phyloP scores from a whole-genome alignment of 768 basidiomycete species.

The Dendrothele bispora region DNA sequence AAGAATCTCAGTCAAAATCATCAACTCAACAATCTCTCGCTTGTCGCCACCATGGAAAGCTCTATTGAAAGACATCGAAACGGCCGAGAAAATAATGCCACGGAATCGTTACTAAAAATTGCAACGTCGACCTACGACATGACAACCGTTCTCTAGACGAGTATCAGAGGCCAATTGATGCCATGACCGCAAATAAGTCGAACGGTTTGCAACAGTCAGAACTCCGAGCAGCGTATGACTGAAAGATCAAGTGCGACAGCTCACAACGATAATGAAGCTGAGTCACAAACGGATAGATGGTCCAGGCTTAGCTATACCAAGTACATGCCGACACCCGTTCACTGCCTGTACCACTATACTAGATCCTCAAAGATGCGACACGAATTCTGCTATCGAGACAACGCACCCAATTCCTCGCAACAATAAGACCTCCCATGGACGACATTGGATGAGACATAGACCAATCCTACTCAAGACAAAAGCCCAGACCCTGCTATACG shows the following conservation, averaged over 20 bases:
- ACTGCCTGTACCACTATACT: neutral
- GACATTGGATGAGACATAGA: conserved; percentile 24
- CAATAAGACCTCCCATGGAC: conserved; percentile 39
- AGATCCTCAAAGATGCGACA: conserved; percentile 38
- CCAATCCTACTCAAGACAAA: conserved; percentile 3
- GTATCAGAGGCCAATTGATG: conserved; percentile 25
- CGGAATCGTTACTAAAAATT: conserved; percentile 35
- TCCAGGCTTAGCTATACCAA: too few species aligned
- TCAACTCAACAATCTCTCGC: neutral
- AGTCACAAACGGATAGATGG: too few species aligned
- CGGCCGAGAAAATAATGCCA: conserved; percentile 14
- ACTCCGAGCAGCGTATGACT: conserved; percentile 26
- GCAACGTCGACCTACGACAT: conserved; percentile 41
- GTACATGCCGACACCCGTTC: neutral
- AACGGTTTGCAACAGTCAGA: conserved; percentile 24
- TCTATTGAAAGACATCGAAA: neutral
- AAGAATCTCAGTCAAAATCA: neutral
- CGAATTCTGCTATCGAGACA: conserved; percentile 26
- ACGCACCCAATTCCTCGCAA: conserved; percentile 25
- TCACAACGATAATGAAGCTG: conserved; percentile 32
- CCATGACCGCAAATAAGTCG: conserved; percentile 15
- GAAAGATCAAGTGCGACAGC: conserved; percentile 31
- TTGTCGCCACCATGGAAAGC: neutral
- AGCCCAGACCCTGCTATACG: conserved; percentile 15
- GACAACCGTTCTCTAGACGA: conserved; percentile 29